A percentile compares a stretch with the other conserved stretches of the same genome.
Conservation (phyloP, 148 eudicot species). For the Persicaria tinctoria region DNA sequence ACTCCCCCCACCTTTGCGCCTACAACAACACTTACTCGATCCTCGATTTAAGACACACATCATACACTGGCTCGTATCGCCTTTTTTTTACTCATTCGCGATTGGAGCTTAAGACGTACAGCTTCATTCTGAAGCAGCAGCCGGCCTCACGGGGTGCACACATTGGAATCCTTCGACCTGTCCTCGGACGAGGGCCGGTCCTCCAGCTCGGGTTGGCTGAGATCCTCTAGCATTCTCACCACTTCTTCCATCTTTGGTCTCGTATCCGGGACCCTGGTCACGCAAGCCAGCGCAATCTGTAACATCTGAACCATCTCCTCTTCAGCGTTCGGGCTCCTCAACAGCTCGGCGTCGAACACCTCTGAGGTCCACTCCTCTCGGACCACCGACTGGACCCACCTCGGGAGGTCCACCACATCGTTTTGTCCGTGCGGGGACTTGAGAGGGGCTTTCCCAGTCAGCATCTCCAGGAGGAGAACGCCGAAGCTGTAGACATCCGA, state of each 20-base stretch:
- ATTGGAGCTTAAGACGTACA: too few species aligned
- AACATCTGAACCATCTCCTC: slow-evolving; percentile 96
- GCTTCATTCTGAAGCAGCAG: too few species aligned
- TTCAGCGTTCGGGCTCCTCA: slow-evolving; percentile 43
- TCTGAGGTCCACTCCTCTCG: slow-evolving; percentile 97
- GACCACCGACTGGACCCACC: slow-evolving; percentile 91
- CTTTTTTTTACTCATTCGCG: too few species aligned
- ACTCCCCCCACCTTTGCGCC: too few species aligned
- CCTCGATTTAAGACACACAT: background rate
- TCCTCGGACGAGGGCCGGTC: slow-evolving; percentile 58
- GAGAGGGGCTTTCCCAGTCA: slow-evolving; percentile 74
- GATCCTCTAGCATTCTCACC: slow-evolving; percentile 68
- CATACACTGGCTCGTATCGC: background rate
- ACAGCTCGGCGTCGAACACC: slow-evolving; percentile 73
- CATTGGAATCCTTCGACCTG: slow-evolving; percentile 62
- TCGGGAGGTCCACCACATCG: slow-evolving; percentile 69
- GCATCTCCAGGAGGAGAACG: slow-evolving; percentile 67
- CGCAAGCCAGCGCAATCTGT: slow-evolving; percentile 81
- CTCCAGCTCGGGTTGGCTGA: slow-evolving; percentile 45
- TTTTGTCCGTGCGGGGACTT: slow-evolving; percentile 44
- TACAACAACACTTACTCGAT: too few species aligned
- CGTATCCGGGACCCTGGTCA: slow-evolving; percentile 46
- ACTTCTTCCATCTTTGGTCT: slow-evolving; percentile 72
- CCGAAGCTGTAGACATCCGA: slow-evolving; percentile 98
- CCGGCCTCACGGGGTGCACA: slow-evolving; percentile 34